Base-by-base conservation (phyloP, 208 protist genomes). In the Leishmania braziliensis region DNA sequence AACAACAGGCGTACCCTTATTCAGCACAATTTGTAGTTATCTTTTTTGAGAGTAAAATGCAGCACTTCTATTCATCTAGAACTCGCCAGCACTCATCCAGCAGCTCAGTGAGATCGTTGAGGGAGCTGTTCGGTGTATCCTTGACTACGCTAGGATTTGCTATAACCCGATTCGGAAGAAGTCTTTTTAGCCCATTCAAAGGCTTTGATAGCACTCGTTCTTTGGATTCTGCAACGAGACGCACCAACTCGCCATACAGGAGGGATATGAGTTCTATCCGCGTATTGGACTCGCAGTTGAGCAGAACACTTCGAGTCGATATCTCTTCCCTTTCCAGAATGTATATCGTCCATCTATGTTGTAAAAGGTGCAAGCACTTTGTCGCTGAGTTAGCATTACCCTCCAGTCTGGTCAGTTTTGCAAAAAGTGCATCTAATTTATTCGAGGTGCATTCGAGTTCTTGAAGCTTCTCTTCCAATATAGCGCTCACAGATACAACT, bases 41-140 rank as follows among this genome's bases (percentile, higher is more conserved):
- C 16, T 2, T 50, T 39, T 48, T 48, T 3, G 0, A 26, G 18
- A 78, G 73, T 9, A 48, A 51, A 66, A 23, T 63, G 53, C 68
- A 51, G 68, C 5, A 23, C 33, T 26, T 70, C n/a, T 80, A 84
- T 33, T 75, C 75, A n/a, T 79, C 77, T 33, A 85, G 72, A 29
- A 58, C 69, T 43, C 73, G 62, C 66, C 86, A 78, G 53, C 79
- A 84, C 62, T 88, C 80, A 48, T 71, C 85, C 60, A 84, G 80
- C n/a, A 83, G 62, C 29, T 73, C 66, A 43, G 78, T 76, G 20
- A 86, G 72, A 76, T 81, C 77, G 56, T 78, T 75, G 16, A 85
- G 39, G 2, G 82, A 81, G 29, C 46, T 75, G 48, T 39, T 36
- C 8, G 63, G 56, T 10, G 72, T 75, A 46, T 62, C 36, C 62